Evolutionary conservation across 2,329 filamentous ascomycete genomes (phyloP), one percentile per base, ranked within the genome.

Genomic region (Lecanicillium sp.): DNA sequence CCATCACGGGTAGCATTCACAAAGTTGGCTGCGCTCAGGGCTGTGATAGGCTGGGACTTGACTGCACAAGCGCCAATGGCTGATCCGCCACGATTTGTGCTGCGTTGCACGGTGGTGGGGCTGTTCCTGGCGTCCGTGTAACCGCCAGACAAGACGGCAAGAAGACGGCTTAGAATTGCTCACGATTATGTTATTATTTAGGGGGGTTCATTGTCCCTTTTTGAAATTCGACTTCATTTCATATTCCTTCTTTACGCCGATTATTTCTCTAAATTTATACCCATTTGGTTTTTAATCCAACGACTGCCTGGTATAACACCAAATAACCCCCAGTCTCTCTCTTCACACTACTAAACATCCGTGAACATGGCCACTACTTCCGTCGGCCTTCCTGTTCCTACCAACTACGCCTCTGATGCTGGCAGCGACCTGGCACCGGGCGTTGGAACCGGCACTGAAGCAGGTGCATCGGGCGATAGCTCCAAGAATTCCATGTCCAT

Each of bases 381-480:
- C 9, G 28, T 22, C 12, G 36, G n/a, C 15, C 25, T 22, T 18
- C 38, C 33, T n/a, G 13, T 15, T 17, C 39, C 47, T 30, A 51
- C 55, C 27, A 56, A 62, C 4, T 57, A 55, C 41, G 53, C 57
- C 8, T 60, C 56, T 29, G 48, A 53, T 34, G 51, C 54, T 20
- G 54, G 57, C 18, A 53, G 57, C 31, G 52, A 56, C 22, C 52
- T 59, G 18, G 58, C 59, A 18, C 60, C 62, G 13, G 56, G 53
- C 18, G 47, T 51, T 20, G 56, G 56, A 14, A 60, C 67, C 38
- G 71, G 75, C 43, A 66, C 63, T 44, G 73, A 73, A 25, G 73
- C 70, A 13, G 85, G 85, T 17, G 83, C 84, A 13, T 72, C 75
- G 28, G 84, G 85, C 14, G 59, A 68, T 13, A 74, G 71, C 44